Base-by-base conservation (phyloP, 78 protist species). In the Diacronema lutheri region DNA sequence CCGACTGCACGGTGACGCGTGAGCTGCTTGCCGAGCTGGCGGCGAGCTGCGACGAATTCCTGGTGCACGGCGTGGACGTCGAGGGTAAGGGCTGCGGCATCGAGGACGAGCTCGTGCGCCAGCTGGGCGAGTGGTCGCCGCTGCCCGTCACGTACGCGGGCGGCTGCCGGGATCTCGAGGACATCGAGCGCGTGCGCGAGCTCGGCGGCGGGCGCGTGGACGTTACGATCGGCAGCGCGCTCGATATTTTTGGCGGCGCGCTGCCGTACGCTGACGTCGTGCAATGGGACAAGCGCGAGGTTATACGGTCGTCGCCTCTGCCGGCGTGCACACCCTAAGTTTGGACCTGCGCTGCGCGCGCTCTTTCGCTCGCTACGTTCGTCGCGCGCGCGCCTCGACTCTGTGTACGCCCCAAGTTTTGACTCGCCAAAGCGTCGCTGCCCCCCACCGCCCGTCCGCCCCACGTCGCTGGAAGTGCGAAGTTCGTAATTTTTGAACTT, bases 41-140 rank as follows among this genome's bases (percentile, higher is more conserved):
- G 6, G 7, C 25, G 29, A 0, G 0, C 56, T 89, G 92, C 73
- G 65, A 0, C 33, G 92, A 89, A 40, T 89, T 89, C 38, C 86
- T 89, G 12, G 89, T 89, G 19, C 92, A 89, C 60, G 92, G 86
- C 35, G 92, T 89, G 26, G 92, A 89, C 23, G 89, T 85, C 40
- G 84, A 79, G 84, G 84, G 84, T 20, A 79, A 56, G 68, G 64
- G 40, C 16, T 14, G 29, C 25, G 84, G 84, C 37, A 31, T 79
- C 38, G 84, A 79, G 31, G 25, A 4, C 19, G 84, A 79, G n/a
- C 66, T 79, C 20, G 84, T 79, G 11, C 33, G 0, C 21, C 0
- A 37, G 41, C 85, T 89, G 2, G 92, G 86, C 46, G 40, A 64
- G 13, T 26, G 31, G 60, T 29, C 35, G 3, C 78, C 86, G 10